phyloP scores from a whole-genome alignment of 2,329 filamentous ascomycete species.

The Mollisia scopiformis region DNA sequence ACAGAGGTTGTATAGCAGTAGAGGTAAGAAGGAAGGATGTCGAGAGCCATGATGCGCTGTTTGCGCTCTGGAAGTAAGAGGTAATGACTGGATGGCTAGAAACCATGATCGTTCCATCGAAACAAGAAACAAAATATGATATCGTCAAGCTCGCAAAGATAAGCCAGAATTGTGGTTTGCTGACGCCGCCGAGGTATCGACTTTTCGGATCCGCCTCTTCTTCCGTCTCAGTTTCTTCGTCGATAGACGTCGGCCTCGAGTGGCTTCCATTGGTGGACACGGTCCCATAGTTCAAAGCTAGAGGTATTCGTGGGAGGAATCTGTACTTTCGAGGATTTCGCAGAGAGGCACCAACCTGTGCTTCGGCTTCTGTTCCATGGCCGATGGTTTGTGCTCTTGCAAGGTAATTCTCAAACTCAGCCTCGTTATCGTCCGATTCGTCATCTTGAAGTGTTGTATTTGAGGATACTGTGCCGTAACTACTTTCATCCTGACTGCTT shows the following conservation, averaged over 20 bases:
- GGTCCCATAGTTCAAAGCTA: neutral
- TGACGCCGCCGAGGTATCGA: slow-evolving; percentile 45
- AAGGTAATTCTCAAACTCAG: slow-evolving; percentile 35
- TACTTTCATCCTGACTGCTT: neutral
- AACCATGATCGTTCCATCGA: slow-evolving; percentile 82
- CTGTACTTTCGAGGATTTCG: slow-evolving; percentile 31
- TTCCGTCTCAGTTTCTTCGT: slow-evolving; percentile 4
- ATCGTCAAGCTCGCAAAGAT: slow-evolving; percentile 62
- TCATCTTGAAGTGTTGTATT: slow-evolving; percentile 17
- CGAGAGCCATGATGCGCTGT: slow-evolving; percentile 81
- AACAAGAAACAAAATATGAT: slow-evolving; percentile 62
- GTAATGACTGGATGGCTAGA: slow-evolving; percentile 82
- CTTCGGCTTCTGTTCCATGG: slow-evolving; percentile 32
- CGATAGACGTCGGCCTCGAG: too few species aligned
- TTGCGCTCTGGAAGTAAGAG: slow-evolving; percentile 76
- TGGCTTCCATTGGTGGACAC: too few species aligned
- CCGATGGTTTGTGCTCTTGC: slow-evolving; percentile 33
- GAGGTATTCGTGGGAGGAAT: neutral
- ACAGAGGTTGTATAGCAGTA: slow-evolving; percentile 74
- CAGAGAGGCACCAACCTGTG: slow-evolving; percentile 37
- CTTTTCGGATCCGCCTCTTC: slow-evolving; percentile 24
- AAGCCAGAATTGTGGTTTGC: slow-evolving; percentile 57
- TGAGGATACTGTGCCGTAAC: slow-evolving; percentile 2
- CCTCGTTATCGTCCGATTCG: slow-evolving; percentile 43
- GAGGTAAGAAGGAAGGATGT: slow-evolving; percentile 79